Percentiles rank a stretch among this genome's conserved stretches.
phyloP scores from a whole-genome alignment of 2,329 filamentous ascomycete species.

The Fusarium oxysporum region DNA sequence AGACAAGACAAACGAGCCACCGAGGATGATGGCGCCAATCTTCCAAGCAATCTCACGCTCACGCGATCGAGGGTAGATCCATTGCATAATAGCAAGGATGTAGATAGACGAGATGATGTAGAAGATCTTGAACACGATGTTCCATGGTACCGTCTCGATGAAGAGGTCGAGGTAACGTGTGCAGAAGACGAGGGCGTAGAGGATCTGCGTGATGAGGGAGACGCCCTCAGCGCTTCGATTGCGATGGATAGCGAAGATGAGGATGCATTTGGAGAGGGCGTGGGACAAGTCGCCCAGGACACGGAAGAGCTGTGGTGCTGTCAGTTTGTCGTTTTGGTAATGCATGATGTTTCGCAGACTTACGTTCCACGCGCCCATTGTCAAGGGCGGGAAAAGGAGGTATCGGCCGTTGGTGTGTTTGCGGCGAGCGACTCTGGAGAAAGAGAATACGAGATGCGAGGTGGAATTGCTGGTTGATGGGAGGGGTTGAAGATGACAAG shows the following conservation, averaged over 20 bases:
- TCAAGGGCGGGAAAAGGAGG: constrained; percentile 37
- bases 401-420: constrained; percentile 29
- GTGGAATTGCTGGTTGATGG: not conserved
- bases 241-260: constrained; percentile 89
- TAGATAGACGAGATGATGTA: constrained; percentile 88
- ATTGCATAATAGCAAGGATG: constrained; percentile 88
- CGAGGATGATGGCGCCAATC: constrained; percentile 77
- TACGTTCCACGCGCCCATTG: constrained; percentile 58
- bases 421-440: not conserved
- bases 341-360: constrained; percentile 26
- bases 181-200: constrained; percentile 88
- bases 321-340: constrained; percentile 10
- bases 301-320: constrained; percentile 69
- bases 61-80: constrained; percentile 85
- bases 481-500: constrained; percentile 29
- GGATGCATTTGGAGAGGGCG: constrained; percentile 85
- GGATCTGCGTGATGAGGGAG: constrained; percentile 88
- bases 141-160: constrained; percentile 68
- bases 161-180: constrained; percentile 90
- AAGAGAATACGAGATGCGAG: not conserved
- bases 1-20: constrained; percentile 73
- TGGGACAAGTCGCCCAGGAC: constrained; percentile 87
- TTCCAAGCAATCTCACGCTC: constrained; percentile 96
- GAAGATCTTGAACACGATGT: constrained; percentile 87
- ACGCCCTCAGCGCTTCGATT: constrained; percentile 92